A percentile compares a stretch with the other conserved stretches of the same genome.
Conservation (phyloP, 768 basidiomycete genomes). For the Podaxis pistillaris region DNA sequence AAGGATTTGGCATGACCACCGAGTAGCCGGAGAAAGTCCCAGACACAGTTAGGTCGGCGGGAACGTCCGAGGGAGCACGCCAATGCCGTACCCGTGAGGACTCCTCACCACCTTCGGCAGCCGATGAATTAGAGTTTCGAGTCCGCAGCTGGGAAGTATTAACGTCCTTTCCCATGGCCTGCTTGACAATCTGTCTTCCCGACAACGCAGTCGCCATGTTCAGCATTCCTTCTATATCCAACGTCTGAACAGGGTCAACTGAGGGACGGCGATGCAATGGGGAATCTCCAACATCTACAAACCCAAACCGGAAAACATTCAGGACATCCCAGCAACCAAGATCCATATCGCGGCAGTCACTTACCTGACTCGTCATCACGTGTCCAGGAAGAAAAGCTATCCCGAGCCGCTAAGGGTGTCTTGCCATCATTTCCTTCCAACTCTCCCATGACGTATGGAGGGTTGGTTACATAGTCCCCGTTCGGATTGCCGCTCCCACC, state of each 20-base stretch:
- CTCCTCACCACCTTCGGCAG: neutral
- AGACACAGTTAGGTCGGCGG: constrained; percentile 24
- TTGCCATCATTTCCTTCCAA: neutral
- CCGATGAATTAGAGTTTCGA: neutral
- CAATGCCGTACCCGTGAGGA: constrained; percentile 17
- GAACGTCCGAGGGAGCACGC: constrained; percentile 30
- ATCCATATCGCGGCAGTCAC: neutral
- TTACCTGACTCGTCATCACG: neutral
- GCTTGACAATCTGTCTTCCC: constrained; percentile 25
- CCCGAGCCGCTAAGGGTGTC: neutral
- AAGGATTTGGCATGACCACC: constrained; percentile 18
- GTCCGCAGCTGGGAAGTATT: neutral
- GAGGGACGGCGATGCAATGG: constrained; percentile 9
- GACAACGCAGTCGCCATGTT: constrained; percentile 47
- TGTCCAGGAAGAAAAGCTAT: constrained; percentile 10
- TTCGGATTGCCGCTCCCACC: neutral
- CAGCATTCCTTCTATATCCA: constrained; percentile 54
- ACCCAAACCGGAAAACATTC: neutral
- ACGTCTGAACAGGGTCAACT: constrained; percentile 28
- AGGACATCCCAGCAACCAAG: neutral
- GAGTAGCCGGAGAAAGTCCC: constrained; percentile 28
- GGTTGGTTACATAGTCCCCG: constrained; percentile 1
- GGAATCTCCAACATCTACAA: neutral
- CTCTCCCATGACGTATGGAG: constrained; percentile 7
- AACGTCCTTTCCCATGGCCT: neutral